Percentiles rank a stretch among this genome's conserved stretches.
Evolutionary conservation across 1,284 basidiomycete species (phyloP).

Genomic region (Crepidotus sp.): DNA sequence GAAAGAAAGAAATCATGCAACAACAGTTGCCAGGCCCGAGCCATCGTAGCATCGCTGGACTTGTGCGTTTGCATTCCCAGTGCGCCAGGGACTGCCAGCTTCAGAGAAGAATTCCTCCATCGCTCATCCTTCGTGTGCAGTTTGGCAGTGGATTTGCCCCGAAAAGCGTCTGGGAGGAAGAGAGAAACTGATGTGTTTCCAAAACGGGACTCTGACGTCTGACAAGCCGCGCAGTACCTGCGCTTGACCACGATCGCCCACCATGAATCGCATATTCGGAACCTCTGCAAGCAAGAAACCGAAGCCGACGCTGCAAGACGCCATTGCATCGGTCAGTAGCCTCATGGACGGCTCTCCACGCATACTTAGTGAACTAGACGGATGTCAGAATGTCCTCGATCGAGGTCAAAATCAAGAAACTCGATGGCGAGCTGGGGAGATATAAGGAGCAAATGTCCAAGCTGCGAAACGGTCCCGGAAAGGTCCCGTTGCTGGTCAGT

Average conservation of each 20-base stretch:
- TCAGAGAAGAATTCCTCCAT: no score
- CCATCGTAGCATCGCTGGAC: no score
- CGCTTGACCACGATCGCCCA: background rate
- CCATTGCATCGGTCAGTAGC: constrained; percentile 71
- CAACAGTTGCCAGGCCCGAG: no score
- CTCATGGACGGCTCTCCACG: constrained; percentile 7
- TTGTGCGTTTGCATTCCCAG: no score
- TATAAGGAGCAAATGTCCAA: constrained; percentile 98
- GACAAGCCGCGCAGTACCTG: background rate
- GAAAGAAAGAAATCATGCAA: no score
- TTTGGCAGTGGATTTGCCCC: no score
- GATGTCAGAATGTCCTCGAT: constrained; percentile 84
- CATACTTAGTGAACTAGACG: constrained; percentile 45
- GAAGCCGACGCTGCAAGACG: constrained; percentile 83
- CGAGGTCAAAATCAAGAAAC: constrained; percentile 95
- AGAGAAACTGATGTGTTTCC: no score
- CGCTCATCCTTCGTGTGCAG: no score
- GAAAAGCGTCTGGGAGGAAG: no score
- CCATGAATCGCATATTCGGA: constrained; percentile 82
- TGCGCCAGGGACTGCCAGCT: no score
- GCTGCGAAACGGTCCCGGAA: constrained; percentile 89
- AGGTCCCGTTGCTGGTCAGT: constrained; percentile 43
- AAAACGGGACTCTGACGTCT: background rate
- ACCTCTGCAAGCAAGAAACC: constrained; percentile 73
- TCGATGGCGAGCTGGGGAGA: constrained; percentile 85